These are phyloP conservation scores for Gonapodya prolifera DNA, from an alignment of 192 early-diverging fungal species.

Conservation along the genomic window DNA sequence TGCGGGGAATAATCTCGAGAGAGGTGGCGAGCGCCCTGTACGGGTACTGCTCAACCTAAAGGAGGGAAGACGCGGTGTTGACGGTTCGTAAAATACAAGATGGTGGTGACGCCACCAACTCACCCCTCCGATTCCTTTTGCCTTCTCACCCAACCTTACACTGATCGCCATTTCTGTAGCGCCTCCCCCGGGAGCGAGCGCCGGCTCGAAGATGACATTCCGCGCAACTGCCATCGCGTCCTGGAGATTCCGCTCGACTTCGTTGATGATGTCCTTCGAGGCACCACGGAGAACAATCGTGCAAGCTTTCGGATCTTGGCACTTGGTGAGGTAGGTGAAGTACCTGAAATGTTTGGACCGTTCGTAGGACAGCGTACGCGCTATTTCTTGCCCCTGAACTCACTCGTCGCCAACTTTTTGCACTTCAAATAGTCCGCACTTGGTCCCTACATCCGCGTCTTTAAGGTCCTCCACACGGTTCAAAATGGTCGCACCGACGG, in stretches of 20 bases:
- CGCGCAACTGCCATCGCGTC: slow-evolving; percentile 98
- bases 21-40: slow-evolving; percentile 91
- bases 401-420: slow-evolving; percentile 97
- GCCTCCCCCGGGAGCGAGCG: slow-evolving; percentile 96
- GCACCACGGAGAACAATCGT: slow-evolving; percentile 95
- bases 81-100: no score
- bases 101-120: no score
- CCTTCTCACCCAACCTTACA: neutral
- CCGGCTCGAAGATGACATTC: slow-evolving; percentile 99
- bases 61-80: no score
- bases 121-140: neutral
- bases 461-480: slow-evolving; percentile 95
- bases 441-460: slow-evolving; percentile 86
- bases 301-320: no score
- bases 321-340: slow-evolving; percentile 83
- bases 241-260: slow-evolving; percentile 97
- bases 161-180: slow-evolving; percentile 98
- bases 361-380: no score
- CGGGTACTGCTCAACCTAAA: slow-evolving; percentile 94
- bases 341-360: slow-evolving; percentile 99
- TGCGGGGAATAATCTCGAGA: slow-evolving; percentile 96
- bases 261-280: slow-evolving; percentile 93
- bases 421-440: slow-evolving; percentile 85
- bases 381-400: no score
- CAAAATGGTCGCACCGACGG: slow-evolving; percentile 91